Percentiles rank a stretch among this genome's conserved stretches.
phyloP scores from a whole-genome alignment of 371 early-diverging fungal genomes.

The Dinochytrium kinnereticum region DNA sequence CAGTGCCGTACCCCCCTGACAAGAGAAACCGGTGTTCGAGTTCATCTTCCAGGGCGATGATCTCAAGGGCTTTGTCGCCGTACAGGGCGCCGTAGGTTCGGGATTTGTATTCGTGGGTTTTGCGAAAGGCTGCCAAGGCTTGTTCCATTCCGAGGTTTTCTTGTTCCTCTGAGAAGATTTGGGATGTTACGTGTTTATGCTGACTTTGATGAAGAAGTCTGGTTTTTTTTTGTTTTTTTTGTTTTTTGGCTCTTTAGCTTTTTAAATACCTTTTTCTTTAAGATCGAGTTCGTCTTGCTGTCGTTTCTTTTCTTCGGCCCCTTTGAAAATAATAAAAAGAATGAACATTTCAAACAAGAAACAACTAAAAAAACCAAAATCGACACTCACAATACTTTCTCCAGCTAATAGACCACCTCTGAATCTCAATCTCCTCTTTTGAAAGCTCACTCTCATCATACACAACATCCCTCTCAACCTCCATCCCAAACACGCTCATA shows the following conservation, averaged over 20 bases:
- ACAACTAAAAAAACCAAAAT: neutral
- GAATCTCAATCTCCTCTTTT: constrained; percentile 37
- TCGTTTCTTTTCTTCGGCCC: neutral
- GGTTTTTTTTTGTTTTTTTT: too few species aligned
- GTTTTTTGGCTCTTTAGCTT: too few species aligned
- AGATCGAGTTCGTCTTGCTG: constrained; percentile 3
- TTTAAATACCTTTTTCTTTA: too few species aligned
- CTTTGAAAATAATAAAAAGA: neutral
- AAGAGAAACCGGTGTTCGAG: constrained; percentile 16
- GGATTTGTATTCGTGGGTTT: constrained; percentile 22
- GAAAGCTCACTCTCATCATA: constrained; percentile 39
- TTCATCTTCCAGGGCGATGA: constrained; percentile 24
- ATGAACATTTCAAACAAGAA: neutral
- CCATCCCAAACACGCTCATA: constrained; percentile 28
- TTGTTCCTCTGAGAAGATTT: too few species aligned
- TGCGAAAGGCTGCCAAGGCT: neutral
- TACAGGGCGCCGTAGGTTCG: constrained; percentile 19
- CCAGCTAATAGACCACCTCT: constrained; percentile 34
- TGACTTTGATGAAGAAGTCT: too few species aligned
- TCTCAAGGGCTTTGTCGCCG: constrained; percentile 4
- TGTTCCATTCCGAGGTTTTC: neutral
- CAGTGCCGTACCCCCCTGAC: constrained; percentile 26
- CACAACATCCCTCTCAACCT: constrained; percentile 23
- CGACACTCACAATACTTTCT: constrained; percentile 24
- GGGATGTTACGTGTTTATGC: too few species aligned